Base-by-base conservation (phyloP, 83 land plant genomes). In the Picea abies region DNA sequence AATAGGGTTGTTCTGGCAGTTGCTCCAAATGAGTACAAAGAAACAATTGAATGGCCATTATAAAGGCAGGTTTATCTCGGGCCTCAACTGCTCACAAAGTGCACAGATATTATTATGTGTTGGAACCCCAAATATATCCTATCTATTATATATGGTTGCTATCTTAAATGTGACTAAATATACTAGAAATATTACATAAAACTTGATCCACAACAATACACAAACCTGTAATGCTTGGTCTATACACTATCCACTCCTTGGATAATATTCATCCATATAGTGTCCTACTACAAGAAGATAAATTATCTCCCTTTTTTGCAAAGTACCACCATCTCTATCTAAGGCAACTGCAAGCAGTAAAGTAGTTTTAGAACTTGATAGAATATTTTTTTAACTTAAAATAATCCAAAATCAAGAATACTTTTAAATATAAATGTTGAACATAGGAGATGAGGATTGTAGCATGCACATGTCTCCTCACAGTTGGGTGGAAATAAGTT, bases 241-340 rank as follows among this genome's bases (percentile, higher is more conserved):
- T 58, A 94, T 63, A 61, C 89, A 83, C 60, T 89, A 88, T 69
- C 94, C 79, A 84, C 98, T 89, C 82, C 91, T 90, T 29, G 92
- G 79, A 82, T 93, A 93, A 49, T 96, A 90, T 63, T 89, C 92
- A 80, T 87, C 89, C 84, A 96, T 90, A 80, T 88, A 96, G 62
- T 93, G 87, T 56, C 99, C 99, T 72, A 94, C 96, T 58, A 96
- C 97, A 60, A 96, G 89, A 66, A 96, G 87, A 88, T 96, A 96
- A 56, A 91, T 80, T 66, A 85, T 90, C 86, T 96, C n/a, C n/a
- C n/a, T n/a, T n/a, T n/a, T n/a, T n/a, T n/a, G n/a, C n/a, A n/a
- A n/a, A n/a, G n/a, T n/a, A n/a, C n/a, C n/a, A 76, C 80, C 72
- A 4, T 85, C 61, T 65, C 79, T 89, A n/a, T 83, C 81, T 73